Base-by-base conservation (phyloP, 1,284 basidiomycete species). In the Rhodotorula sp. region DNA sequence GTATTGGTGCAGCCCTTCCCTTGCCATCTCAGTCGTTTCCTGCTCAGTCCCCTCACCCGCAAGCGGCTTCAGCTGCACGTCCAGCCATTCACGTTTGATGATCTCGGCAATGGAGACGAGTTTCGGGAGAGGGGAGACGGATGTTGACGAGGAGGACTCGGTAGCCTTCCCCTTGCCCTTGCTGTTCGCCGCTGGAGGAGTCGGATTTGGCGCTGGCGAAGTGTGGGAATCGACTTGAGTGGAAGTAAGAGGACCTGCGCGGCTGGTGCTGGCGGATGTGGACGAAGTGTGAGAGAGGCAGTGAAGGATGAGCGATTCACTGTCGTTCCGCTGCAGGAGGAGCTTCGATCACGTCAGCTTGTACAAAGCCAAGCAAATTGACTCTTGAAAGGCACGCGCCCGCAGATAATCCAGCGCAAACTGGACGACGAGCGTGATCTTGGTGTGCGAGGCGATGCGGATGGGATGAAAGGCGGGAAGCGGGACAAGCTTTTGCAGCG, bases 91-190 rank as follows among this genome's bases (percentile, higher is more conserved):
- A 22, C 72, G 66, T 30, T 67, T 66, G 66, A 73, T 39, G 49
- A 73, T 57, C 48, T 73, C 68, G 17, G 29, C 60, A 27, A 71
- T 29, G 13, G 72, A 73, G 39, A 73, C 64, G 39, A 73, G 61
- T 27, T 71, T 70, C 2, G 72, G 58, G 8, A 73, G 22, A 8
- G 48, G 61, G 15, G 60, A 56, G 39, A 48, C 30, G 27, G 64
- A 46, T 10, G 51, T 32, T 20, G 32, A 47, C 7, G 30, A 17
- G 17, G 32, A 19, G 22, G 54, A 57, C 32, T 32, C 17, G 13
- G 32, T 46, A 2, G 30, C 46, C 36, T 49, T 34, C 29, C 44
- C 29, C 29, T 48, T 59, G 27, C 30, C 30, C 17, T 17, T 39
- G 22, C 49, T n/a, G 4, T n/a, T n/a, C 22, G n/a, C 11, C 10